Conservation (phyloP, 768 basidiomycete genomes). For the Pisolithus microcarpus region DNA sequence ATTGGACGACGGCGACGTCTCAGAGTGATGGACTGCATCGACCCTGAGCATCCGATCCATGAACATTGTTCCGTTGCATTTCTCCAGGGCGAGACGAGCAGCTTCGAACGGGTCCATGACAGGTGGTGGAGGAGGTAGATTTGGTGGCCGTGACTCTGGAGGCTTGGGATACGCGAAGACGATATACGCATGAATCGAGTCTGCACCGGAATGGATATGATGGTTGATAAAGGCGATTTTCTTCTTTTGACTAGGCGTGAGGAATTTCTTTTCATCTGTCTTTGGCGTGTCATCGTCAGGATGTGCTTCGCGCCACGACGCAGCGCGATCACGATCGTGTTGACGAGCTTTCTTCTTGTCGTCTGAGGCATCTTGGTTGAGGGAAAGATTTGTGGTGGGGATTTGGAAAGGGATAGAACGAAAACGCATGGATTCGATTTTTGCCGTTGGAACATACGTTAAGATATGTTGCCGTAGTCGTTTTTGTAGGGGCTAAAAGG, state of each 20-base stretch:
- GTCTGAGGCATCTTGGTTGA: conserved; percentile 27
- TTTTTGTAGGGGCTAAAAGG: conserved; percentile 59
- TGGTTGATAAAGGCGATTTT: conserved; percentile 91
- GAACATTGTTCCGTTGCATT: conserved; percentile 65
- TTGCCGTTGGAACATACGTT: conserved; percentile 60
- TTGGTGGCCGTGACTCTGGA: conserved; percentile 33
- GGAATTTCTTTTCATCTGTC: conserved; percentile 54
- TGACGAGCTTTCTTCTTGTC: conserved; percentile 29
- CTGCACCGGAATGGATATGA: conserved; percentile 75
- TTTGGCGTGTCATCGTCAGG: conserved; percentile 35
- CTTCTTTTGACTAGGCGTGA: conserved; percentile 83
- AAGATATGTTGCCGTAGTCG: conserved; percentile 73
- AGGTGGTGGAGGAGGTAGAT: conserved; percentile 43
- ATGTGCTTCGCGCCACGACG: conserved; percentile 48
- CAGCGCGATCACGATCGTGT: conserved; percentile 53
- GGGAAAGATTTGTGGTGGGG: conserved; percentile 61
- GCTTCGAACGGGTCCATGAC: conserved; percentile 67
- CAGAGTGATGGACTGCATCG: conserved; percentile 47
- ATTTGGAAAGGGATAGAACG: conserved; percentile 87
- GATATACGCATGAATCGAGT: conserved; percentile 79
- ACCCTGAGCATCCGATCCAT: conserved; percentile 75
- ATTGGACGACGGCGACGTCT: conserved; percentile 21
- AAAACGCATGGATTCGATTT: conserved; percentile 90
- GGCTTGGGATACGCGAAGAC: conserved; percentile 74
- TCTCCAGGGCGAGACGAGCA: conserved; percentile 48